These are phyloP conservation scores for Chytriomyces sp. DNA, from an alignment of 192 early-diverging fungal species.

Conservation along the genomic window DNA sequence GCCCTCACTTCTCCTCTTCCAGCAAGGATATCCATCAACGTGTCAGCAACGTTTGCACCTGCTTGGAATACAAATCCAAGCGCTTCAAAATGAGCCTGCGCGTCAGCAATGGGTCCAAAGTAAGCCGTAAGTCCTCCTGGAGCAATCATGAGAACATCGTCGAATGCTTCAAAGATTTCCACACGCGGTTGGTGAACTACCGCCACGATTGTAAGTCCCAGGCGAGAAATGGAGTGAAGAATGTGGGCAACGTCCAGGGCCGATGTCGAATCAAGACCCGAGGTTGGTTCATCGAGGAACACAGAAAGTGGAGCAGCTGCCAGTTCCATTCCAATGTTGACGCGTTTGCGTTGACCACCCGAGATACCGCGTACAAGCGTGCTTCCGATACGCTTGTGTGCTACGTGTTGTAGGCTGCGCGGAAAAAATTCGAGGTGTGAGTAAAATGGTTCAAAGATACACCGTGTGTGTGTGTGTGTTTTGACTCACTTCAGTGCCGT, in stretches of 20 bases:
- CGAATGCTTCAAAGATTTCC: slow-evolving; percentile 79
- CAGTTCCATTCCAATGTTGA: slow-evolving; percentile 56
- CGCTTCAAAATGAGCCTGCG: slow-evolving; percentile 42
- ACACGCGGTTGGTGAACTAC: slow-evolving; percentile 84
- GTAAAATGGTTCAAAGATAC: too few species aligned
- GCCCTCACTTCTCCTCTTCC: slow-evolving; percentile 35
- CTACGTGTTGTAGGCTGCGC: not conserved
- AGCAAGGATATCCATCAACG: slow-evolving; percentile 57
- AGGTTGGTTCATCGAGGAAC: slow-evolving; percentile 84
- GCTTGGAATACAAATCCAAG: slow-evolving; percentile 39
- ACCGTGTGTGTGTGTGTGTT: not conserved
- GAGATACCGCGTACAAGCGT: slow-evolving; percentile 62
- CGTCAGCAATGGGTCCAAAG: slow-evolving; percentile 65
- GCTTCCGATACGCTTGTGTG: slow-evolving; percentile 52
- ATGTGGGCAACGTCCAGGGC: slow-evolving; percentile 72
- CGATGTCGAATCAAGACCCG: slow-evolving; percentile 74
- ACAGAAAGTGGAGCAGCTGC: slow-evolving; percentile 55
- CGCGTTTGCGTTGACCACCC: slow-evolving; percentile 69
- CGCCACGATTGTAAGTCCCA: slow-evolving; percentile 68
- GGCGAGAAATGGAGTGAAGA: slow-evolving; percentile 68
- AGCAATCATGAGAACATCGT: slow-evolving; percentile 75
- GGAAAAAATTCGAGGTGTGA: not conserved
- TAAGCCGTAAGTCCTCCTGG: slow-evolving; percentile 75
- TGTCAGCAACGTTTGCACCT: slow-evolving; percentile 49
- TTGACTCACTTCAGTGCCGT: slow-evolving; percentile 59